A percentile compares a stretch with the other conserved stretches of the same genome.
Evolutionary conservation across 2,329 filamentous ascomycete genomes (phyloP).

Genomic region (Colletotrichum camelliae): DNA sequence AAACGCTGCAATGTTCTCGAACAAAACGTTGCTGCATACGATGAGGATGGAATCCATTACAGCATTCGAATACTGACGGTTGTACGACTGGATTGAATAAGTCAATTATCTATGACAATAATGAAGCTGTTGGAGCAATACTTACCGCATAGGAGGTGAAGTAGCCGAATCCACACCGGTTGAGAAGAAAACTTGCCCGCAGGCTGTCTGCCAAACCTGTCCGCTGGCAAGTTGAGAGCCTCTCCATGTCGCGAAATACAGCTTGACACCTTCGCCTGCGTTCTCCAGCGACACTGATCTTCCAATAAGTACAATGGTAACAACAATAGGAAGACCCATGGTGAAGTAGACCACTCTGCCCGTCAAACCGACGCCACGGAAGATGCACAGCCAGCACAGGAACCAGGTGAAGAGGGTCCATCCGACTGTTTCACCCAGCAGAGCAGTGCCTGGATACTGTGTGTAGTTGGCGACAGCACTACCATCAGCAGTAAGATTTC

Average conservation of each 20-base stretch:
- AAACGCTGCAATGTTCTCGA: constrained; percentile 58
- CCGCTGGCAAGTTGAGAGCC: constrained; percentile 54
- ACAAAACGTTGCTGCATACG: constrained; percentile 59
- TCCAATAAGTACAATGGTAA: constrained; percentile 61
- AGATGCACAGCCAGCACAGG: constrained; percentile 64
- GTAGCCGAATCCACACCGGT: constrained; percentile 34
- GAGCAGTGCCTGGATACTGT: constrained; percentile 47
- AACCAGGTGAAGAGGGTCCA: constrained; percentile 65
- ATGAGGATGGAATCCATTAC: constrained; percentile 64
- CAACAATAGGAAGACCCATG: constrained; percentile 64
- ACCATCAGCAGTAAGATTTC: constrained; percentile 41
- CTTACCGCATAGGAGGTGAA: constrained; percentile 58
- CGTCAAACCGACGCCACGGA: constrained; percentile 62
- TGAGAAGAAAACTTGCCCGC: constrained; percentile 46
- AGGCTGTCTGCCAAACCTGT: constrained; percentile 63
- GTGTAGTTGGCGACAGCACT: constrained; percentile 37
- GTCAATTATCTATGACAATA: not conserved
- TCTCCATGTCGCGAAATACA: constrained; percentile 52
- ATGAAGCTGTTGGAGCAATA: not conserved
- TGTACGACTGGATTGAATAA: constrained; percentile 46
- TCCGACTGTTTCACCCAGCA: constrained; percentile 62
- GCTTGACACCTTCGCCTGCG: constrained; percentile 54
- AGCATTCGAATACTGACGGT: constrained; percentile 61
- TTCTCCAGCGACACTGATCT: constrained; percentile 59
- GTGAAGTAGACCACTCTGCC: constrained; percentile 66